Evolutionary conservation across 2,329 filamentous ascomycete species (phyloP), one percentile per base, ranked within the genome.

Genomic region (Aureobasidium uvarum): DNA sequence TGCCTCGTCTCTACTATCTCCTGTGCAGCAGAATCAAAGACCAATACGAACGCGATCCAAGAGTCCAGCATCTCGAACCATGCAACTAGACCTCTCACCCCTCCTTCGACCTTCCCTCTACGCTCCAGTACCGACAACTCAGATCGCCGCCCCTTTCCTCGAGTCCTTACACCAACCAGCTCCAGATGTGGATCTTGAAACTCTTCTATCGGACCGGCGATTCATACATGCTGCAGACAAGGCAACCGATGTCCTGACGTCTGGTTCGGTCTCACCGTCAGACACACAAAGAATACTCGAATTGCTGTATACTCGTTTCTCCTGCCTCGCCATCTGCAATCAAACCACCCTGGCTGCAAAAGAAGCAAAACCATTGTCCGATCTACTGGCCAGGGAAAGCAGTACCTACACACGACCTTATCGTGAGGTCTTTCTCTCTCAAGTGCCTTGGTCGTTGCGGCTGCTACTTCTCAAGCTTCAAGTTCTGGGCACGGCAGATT

Each of bases 391-490:
- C 2, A 71, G 72, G 2, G 71, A 69, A 31, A 66, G 38, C 8
- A 13, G 13, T 11, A n/a, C 60, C 6, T 43, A 43, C 25, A 43
- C 60, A 10, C 48, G 46, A 6, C 46, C 46, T 13, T 13, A 41
- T 7, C 46, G 60, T 5, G 46, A 63, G 23, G 28, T 45, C 11
- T 63, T 63, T 38, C 46, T 63, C 4, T 20, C 14, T 1, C 60
- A 63, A n/a, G 89, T 94, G 0, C 94, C 94, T 0, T 99, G 95
- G 93, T 85, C 89, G 48, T 82, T 99, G 62, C 86, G 95, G 7
- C 84, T 97, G 2, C 82, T 98, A 18, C 88, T 89, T 7, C 89
- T 97, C 10, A 85, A 93, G 1, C 82, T 98, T 23, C 91, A 96
- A 70, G 91, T 91, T 0, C 84, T 96, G 52, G 92, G 91, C 0